Base-by-base conservation (phyloP, 345 rosid genomes). In the Euclidium syriacum region DNA sequence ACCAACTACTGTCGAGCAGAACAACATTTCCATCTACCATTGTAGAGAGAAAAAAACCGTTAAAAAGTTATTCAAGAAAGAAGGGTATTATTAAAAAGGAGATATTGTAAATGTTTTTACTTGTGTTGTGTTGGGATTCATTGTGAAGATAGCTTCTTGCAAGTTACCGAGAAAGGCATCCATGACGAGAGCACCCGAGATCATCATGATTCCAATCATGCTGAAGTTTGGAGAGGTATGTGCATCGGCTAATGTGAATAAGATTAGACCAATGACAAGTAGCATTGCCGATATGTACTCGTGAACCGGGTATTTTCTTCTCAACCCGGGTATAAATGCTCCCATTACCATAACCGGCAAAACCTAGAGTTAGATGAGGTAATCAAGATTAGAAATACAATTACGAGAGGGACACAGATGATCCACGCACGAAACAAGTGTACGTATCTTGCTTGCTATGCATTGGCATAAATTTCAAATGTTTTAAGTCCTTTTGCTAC, bases 321-420 rank as follows among this genome's bases (percentile, higher is more conserved):
- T 81, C 70, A 89, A 62, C 8, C 96, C 96, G 6, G 95, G 91
- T 58, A 89, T 79, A 63, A 86, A 86, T 25, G 96, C 91, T 60
- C 96, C 95, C 91, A 89, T 86, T 58, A 86, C 55, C 96, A 86
- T 89, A 25, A 89, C 96, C 0, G 95, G 95, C 24, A 89, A 73
- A 15, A 89, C 92, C 96, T 88, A 66, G 11, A 42, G 16, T 34
- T 35, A 54, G 25, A 38, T 4, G 23, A 26, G 29, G 10, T 15
- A 10, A 27, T 20, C 40, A 47, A 41, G 0, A 8, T 51, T 57
- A 29, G 39, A 17, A 1, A 36, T 25, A 23, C 12, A 35, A n/a
- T 32, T 26, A 42, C 20, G 18, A 52, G 3, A 32, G n/a, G 24
- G 23, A 24, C 40, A 24, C 2, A n/a, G 7, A 35, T 25, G 34